Conservation (phyloP, 148 eudicot species). For the Rhododendron ferrugineum region DNA sequence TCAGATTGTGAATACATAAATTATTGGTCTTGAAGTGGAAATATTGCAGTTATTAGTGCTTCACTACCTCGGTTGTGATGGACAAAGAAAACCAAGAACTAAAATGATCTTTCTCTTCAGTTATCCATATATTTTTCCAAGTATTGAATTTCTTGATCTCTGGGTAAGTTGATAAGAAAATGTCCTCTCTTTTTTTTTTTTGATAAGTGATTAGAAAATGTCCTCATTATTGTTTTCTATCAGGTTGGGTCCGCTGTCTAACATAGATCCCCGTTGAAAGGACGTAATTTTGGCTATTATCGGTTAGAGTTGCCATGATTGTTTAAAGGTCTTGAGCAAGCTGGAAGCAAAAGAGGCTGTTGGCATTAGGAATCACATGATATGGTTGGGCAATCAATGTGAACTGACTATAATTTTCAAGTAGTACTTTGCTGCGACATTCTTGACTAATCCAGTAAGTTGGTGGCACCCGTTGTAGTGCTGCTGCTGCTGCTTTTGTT, state of each 20-base stretch:
- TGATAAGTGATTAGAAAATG: no score
- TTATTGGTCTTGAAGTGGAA: no score
- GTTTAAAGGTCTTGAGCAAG: slow-evolving; percentile 14
- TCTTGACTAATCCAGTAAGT: slow-evolving; percentile 2
- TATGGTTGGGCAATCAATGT: background rate
- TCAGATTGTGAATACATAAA: no score
- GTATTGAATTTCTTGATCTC: background rate
- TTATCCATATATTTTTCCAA: background rate
- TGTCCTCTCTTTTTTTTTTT: no score
- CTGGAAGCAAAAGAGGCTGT: slow-evolving; percentile 10
- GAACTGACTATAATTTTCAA: background rate
- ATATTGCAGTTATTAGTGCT: no score
- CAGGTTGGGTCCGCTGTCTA: no score
- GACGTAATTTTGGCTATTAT: background rate
- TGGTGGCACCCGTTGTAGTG: background rate
- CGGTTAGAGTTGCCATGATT: slow-evolving; percentile 11
- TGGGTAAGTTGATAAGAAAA: no score
- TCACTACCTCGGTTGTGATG: background rate
- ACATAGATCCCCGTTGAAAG: no score
- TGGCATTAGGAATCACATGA: background rate
- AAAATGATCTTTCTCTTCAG: background rate
- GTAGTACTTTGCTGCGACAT: background rate
- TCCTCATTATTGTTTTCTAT: no score
- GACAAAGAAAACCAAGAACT: slow-evolving; percentile 6
- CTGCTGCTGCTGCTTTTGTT: background rate